These are phyloP conservation scores for Torulaspora pretoriensis DNA, from an alignment of 1,139 yeast genomes.

Conservation along the genomic window DNA sequence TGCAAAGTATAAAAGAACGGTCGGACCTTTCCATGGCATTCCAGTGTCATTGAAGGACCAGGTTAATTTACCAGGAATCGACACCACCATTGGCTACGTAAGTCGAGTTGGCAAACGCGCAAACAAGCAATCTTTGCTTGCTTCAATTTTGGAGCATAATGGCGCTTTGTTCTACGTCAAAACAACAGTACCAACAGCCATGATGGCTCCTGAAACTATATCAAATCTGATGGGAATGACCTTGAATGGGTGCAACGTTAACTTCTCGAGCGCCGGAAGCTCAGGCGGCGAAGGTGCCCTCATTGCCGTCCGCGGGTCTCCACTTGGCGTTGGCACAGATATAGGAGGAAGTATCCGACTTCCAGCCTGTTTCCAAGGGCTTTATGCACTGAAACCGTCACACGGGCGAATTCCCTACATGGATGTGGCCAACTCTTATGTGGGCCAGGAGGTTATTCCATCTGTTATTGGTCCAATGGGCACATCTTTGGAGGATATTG, in stretches of 20 bases:
- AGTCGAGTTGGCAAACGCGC: constrained; percentile 35
- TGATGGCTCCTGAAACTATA: constrained; percentile 49
- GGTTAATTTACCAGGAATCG: constrained; percentile 45
- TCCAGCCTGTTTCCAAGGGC: constrained; percentile 53
- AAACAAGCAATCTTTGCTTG: constrained; percentile 42
- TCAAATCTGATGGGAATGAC: constrained; percentile 49
- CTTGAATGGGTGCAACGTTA: constrained; percentile 44
- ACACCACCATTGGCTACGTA: constrained; percentile 45
- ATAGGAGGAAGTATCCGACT: constrained; percentile 62
- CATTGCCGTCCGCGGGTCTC: constrained; percentile 46
- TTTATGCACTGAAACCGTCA: constrained; percentile 53
- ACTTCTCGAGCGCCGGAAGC: constrained; percentile 52
- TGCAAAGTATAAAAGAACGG: constrained; percentile 28
- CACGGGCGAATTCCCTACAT: constrained; percentile 47
- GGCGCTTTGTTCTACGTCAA: constrained; percentile 58
- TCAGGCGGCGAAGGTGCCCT: constrained; percentile 65
- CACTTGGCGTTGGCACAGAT: constrained; percentile 58
- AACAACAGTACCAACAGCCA: constrained; percentile 57
- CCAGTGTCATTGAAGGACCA: constrained; percentile 61
- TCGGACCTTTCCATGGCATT: constrained; percentile 58
- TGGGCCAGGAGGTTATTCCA: constrained; percentile 53
- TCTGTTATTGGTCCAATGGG: constrained; percentile 58
- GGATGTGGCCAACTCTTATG: constrained; percentile 50
- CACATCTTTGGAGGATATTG: constrained; percentile 51
- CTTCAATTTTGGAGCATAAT: constrained; percentile 40